Evolutionary conservation across 768 basidiomycete species (phyloP), one percentile per base, ranked within the genome.

Genomic region (Boletus coccyginus): DNA sequence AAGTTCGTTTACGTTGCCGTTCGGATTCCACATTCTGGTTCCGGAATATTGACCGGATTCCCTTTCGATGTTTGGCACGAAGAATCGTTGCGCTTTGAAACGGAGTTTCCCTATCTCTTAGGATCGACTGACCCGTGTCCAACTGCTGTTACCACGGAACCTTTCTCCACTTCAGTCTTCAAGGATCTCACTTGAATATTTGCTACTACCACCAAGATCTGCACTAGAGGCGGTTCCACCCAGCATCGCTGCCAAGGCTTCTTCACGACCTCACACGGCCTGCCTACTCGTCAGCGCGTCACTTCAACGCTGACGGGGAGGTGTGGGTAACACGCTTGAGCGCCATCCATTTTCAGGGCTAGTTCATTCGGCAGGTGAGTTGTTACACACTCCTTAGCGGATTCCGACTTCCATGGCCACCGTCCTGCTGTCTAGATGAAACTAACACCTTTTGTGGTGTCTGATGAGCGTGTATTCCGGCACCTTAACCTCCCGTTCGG

Each of bases 301-400:
- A 21, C 21, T 21, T 21, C 21, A 21, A 21, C 21, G 21, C 21
- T 21, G 21, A 21, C 21, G 21, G 21, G 21, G 21, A 21, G 21
- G 21, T 21, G 21, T 21, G 21, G 21, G 21, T 21, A 21, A 21
- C 21, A 21, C 21, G 21, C 85, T 87, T 86, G 81, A 88, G 86
- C 85, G 85, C 87, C 86, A 88, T 88, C 87, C 85, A 87, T 88
- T 88, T 88, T 88, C 83, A 87, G 85, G 86, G 86, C 86, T 86
- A 87, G 86, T 87, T 87, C 82, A 85, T 89, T 89, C 85, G 83
- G 86, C 86, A 87, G 86, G 85, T 88, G 85, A 88, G 85, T 87
- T 86, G 85, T 86, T 86, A 86, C 85, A 87, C 85, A 87, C 84
- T 86, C 84, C 85, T 86, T 86, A 86, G 85, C 83, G 83, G 86